Conservation (phyloP, 352 stramenopile genomes). For the Globisporangium iwayamae region DNA sequence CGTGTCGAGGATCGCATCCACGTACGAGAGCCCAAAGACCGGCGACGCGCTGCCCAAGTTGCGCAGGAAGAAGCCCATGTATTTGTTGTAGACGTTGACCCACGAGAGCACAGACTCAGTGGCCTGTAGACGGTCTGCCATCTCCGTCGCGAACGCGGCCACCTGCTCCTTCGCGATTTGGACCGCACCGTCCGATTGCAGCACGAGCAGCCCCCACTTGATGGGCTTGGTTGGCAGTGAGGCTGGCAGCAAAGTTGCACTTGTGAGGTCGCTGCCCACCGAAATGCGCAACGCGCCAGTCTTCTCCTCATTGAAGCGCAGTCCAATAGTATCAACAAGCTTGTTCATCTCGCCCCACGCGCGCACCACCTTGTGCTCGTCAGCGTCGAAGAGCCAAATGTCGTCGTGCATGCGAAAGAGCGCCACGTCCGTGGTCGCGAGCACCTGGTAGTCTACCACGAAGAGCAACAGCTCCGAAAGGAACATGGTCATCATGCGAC, state of each 20-base stretch:
- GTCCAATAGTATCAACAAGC: slow-evolving; percentile 18
- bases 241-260: slow-evolving; percentile 15
- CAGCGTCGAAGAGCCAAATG: slow-evolving; percentile 41
- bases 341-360: slow-evolving; percentile 38
- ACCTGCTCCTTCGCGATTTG: slow-evolving; percentile 32
- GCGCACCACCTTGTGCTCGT: slow-evolving; percentile 25
- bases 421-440: slow-evolving; percentile 12
- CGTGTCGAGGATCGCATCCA: slow-evolving; percentile 26
- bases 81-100: slow-evolving; percentile 61
- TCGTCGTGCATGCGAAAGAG: slow-evolving; percentile 48
- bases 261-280: not conserved
- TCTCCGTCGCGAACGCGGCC: slow-evolving; percentile 33
- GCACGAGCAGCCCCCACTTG: slow-evolving; percentile 39
- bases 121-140: slow-evolving; percentile 30
- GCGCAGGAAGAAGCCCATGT: slow-evolving; percentile 51
- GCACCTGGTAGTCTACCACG: slow-evolving; percentile 42
- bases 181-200: slow-evolving; percentile 37
- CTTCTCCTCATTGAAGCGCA: slow-evolving; percentile 42
- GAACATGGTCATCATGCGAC: slow-evolving; percentile 35
- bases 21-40: slow-evolving; percentile 27
- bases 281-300: slow-evolving; percentile 32
- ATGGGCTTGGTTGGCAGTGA: slow-evolving; percentile 32
- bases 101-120: slow-evolving; percentile 31
- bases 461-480: slow-evolving; percentile 43
- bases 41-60: slow-evolving; percentile 38